Conservation (phyloP, 2,329 filamentous ascomycete species). For the Incumbomyces lentus region DNA sequence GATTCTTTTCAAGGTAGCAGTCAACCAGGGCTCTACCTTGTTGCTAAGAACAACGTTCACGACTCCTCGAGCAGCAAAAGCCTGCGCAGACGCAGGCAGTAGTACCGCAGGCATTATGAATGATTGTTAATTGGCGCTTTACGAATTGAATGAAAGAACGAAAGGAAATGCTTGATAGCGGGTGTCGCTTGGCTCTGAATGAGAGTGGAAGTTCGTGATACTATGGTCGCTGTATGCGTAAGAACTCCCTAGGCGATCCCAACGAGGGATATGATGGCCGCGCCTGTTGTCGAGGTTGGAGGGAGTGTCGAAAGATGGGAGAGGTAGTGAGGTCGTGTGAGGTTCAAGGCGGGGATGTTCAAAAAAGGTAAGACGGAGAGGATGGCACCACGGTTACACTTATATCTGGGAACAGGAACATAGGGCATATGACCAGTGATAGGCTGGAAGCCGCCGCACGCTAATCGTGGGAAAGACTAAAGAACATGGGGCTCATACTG, state of each 20-base stretch:
- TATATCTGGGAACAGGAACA: slow-evolving; percentile 18
- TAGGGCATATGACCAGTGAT: slow-evolving; percentile 14
- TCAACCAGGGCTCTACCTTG: slow-evolving; percentile 94
- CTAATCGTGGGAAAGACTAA: slow-evolving; percentile 18
- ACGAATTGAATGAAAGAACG: slow-evolving; percentile 1
- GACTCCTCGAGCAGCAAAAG: slow-evolving; percentile 86
- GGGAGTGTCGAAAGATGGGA: slow-evolving; percentile 12
- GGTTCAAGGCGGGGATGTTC: slow-evolving; percentile 20
- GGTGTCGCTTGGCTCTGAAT: slow-evolving; percentile 7
- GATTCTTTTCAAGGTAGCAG: slow-evolving; percentile 89
- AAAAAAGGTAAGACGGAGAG: slow-evolving; percentile 37
- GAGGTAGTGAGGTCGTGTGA: slow-evolving; percentile 4
- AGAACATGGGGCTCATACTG: neutral
- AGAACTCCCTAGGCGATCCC: slow-evolving; percentile 39
- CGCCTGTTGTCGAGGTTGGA: slow-evolving; percentile 49
- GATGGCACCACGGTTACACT: slow-evolving; percentile 33
- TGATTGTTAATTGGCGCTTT: slow-evolving; percentile 1
- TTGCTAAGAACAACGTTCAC: slow-evolving; percentile 89
- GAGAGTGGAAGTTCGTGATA: slow-evolving; percentile 4
- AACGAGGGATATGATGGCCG: slow-evolving; percentile 50
- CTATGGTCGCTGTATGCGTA: slow-evolving; percentile 2
- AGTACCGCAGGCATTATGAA: slow-evolving; percentile 78
- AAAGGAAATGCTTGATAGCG: neutral
- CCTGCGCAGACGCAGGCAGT: slow-evolving; percentile 86
- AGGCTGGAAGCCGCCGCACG: slow-evolving; percentile 13